These are phyloP conservation scores for Zygoascus ofunaensis DNA, from an alignment of 805 yeast genomes.

Conservation along the genomic window DNA sequence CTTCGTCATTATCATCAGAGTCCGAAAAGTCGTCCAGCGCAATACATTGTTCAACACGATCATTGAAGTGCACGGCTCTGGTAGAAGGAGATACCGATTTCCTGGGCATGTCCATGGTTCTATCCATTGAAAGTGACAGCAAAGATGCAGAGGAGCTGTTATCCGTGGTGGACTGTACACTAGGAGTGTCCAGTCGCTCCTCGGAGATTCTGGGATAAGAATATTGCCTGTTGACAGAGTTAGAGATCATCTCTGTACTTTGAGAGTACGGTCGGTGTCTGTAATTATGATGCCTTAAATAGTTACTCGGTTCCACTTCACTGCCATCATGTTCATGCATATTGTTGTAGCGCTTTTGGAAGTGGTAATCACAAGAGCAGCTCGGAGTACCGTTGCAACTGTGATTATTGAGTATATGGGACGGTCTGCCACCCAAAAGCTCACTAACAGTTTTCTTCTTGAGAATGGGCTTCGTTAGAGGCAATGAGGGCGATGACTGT, in stretches of 20 bases:
- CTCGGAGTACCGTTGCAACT: constrained; percentile 9
- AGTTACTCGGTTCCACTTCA: constrained; percentile 15
- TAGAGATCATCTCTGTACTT: constrained; percentile 23
- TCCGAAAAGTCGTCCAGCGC: constrained; percentile 39
- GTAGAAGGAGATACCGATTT: constrained; percentile 1
- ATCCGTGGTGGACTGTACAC: constrained; percentile 1
- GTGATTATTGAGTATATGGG: constrained; percentile 6
- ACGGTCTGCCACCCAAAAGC: constrained; percentile 42
- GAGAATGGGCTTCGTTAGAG: constrained; percentile 63
- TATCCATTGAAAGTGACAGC: not conserved
- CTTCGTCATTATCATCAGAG: constrained; percentile 14
- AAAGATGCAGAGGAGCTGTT: constrained; percentile 3
- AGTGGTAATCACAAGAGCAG: constrained; percentile 2
- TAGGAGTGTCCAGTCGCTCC: constrained; percentile 5
- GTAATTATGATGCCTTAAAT: constrained; percentile 33
- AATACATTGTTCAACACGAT: constrained; percentile 89
- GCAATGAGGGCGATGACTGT: constrained; percentile 1
- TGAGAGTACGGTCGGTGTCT: constrained; percentile 27
- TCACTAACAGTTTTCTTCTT: constrained; percentile 82
- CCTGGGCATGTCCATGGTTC: not conserved
- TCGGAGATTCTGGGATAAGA: constrained; percentile 4
- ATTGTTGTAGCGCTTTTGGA: constrained; percentile 2
- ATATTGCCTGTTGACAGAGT: constrained; percentile 26
- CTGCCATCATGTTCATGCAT: constrained; percentile 13
- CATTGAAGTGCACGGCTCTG: constrained; percentile 70